Percentiles rank a stretch among this genome's conserved stretches.
Evolutionary conservation across 2,329 filamentous ascomycete species (phyloP).

Genomic region (Colletotrichum aenigma): DNA sequence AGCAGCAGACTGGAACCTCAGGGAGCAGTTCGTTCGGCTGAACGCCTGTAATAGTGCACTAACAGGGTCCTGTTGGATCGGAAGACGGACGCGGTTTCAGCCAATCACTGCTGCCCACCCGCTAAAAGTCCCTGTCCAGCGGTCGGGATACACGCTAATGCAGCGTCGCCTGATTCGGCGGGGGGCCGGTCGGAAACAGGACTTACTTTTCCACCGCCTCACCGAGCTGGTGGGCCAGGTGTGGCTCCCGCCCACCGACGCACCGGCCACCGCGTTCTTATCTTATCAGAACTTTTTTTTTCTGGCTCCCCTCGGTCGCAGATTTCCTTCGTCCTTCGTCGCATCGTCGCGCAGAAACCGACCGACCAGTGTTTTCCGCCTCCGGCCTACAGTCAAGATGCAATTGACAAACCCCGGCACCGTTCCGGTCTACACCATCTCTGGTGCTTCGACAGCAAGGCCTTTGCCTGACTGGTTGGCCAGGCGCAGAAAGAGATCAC

Average conservation of each 20-base stretch:
- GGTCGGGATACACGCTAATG: slow-evolving; percentile 21
- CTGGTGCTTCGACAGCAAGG: slow-evolving; percentile 85
- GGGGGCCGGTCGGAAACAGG: background rate
- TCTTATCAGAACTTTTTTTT: slow-evolving; percentile 23
- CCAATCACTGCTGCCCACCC: background rate
- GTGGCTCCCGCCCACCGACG: background rate
- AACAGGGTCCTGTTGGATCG: slow-evolving; percentile 3
- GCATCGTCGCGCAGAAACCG: slow-evolving; percentile 9
- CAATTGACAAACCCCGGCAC: slow-evolving; percentile 82
- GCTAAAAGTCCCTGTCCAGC: slow-evolving; percentile 2
- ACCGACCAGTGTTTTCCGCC: background rate
- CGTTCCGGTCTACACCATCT: slow-evolving; percentile 93
- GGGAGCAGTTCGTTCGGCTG: slow-evolving; percentile 3
- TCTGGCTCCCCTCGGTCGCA: slow-evolving; percentile 1
- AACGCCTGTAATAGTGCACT: slow-evolving; percentile 7
- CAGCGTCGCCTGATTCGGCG: slow-evolving; percentile 11
- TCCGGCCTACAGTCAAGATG: slow-evolving; percentile 51
- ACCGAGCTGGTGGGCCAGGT: slow-evolving; percentile 1
- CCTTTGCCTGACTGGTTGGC: slow-evolving; percentile 96
- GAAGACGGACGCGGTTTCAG: background rate
- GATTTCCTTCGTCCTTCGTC: slow-evolving; percentile 6
- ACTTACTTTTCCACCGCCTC: slow-evolving; percentile 12
- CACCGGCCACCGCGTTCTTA: background rate
- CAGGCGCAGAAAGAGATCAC: slow-evolving; percentile 83
- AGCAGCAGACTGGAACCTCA: background rate